Evolutionary conservation across 148 eudicot species (phyloP), one percentile per base, ranked within the genome.

Genomic region (Amaranthus cruentus): DNA sequence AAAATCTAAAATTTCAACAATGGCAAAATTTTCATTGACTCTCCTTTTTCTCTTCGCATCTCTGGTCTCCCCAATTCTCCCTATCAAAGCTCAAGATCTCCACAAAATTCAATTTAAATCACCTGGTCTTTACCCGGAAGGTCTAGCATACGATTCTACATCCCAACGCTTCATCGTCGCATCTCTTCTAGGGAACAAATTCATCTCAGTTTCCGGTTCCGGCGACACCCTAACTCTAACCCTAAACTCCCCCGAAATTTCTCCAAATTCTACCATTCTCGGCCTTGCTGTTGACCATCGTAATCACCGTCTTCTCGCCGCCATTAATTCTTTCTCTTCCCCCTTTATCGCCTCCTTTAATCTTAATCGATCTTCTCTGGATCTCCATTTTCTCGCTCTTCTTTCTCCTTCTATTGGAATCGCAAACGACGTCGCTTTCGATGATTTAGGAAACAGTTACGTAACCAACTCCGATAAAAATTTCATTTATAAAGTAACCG

Each of bases 381-480:
- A 52, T 15, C 91, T 76, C 44, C 71, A 84, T 66, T 91, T 84
- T 78, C 88, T 94, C 63, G 52, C 97, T 59, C 87, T 75, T 14
- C 91, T 93, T 69, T 8, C 75, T 11, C 9, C 70, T 47, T 0
- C 81, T 57, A 21, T 79, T 68, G 81, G 83, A 28, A 57, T 79
- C 53, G 91, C 98, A 0, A 89, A 88, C 81, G 93, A 75, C 76
- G 89, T 94, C 74, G 82, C 93, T 4, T 70, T 84, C 7, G 98
- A 94, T 77, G 79, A 70, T 72, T 64, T 75, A 55, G 97, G 97
- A 48, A 88, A 91, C 86, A 93, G 93, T 6, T 94, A 82, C 86
- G 89, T 94, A 75, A 91, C 98, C 44, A 87, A 90, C 76, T 81
- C 97, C 28, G 89, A 77, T n/a, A 73, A 80, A 3, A 88, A 91